Evolutionary conservation across 169 alveolate species (phyloP).

Genomic region (Besnoitia besnoiti): DNA sequence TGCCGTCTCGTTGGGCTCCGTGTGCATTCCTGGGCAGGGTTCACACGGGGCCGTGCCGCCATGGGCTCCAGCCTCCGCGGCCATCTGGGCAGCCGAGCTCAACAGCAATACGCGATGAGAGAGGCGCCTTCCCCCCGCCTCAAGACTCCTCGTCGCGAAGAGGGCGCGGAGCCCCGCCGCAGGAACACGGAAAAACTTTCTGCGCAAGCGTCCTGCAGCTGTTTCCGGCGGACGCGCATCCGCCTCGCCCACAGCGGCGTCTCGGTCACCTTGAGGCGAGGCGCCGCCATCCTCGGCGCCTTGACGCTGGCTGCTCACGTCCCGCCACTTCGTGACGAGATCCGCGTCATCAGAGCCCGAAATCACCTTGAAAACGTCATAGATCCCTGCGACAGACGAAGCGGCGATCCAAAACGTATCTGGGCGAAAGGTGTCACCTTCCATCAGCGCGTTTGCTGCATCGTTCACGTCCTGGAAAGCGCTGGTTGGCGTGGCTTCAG

Average conservation of each 20-base stretch:
- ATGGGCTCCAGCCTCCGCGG: background rate
- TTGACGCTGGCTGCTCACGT: background rate
- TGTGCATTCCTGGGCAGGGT: background rate
- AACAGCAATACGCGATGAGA: background rate
- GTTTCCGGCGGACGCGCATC: too few relatives aligned
- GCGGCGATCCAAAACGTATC: constrained; percentile 1
- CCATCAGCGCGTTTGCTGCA: background rate
- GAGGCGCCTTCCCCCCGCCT: background rate
- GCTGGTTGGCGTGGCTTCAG: too few relatives aligned
- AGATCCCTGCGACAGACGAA: background rate
- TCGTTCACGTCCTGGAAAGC: too few relatives aligned
- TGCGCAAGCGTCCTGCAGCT: too few relatives aligned
- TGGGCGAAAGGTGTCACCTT: background rate
- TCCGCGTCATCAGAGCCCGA: constrained; percentile 15
- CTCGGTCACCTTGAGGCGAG: too few relatives aligned
- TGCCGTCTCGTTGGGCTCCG: background rate
- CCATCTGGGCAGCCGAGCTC: background rate
- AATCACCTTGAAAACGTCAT: background rate
- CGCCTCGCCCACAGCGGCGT: too few relatives aligned
- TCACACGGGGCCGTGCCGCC: background rate
- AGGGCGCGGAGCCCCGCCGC: too few relatives aligned
- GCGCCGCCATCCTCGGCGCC: too few relatives aligned
- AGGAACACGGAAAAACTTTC: too few relatives aligned
- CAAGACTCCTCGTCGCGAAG: too few relatives aligned
- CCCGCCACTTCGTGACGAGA: constrained; percentile 13